phyloP scores from a whole-genome alignment of 2,329 filamentous ascomycete species.

The Aspergillus caelatus region DNA sequence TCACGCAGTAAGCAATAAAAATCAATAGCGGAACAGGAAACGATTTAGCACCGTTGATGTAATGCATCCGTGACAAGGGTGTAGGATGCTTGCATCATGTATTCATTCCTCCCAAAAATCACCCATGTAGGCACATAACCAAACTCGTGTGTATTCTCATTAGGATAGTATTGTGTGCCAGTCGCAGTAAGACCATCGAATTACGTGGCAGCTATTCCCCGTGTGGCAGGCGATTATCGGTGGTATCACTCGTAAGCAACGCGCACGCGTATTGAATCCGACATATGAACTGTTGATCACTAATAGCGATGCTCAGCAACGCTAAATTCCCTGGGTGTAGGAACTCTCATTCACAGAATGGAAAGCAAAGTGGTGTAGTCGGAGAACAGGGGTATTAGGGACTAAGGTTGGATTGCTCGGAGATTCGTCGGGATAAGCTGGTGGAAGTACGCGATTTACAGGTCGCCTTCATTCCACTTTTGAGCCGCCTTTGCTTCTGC shows the following conservation, averaged over 20 bases:
- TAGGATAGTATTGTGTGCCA: not conserved
- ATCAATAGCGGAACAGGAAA: not conserved
- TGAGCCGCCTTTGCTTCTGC: slow-evolving; percentile 14
- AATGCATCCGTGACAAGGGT: not conserved
- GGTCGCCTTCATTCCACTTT: slow-evolving; percentile 13
- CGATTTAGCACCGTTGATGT: not conserved
- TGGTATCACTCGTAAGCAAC: not conserved
- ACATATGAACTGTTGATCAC: not conserved
- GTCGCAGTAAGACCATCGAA: not conserved
- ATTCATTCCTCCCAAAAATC: not conserved
- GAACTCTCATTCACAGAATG: not conserved
- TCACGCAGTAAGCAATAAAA: not conserved
- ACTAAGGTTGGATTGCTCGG: not conserved
- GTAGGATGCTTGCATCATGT: not conserved
- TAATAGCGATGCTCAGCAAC: not conserved
- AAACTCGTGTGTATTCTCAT: not conserved
- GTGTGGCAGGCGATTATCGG: not conserved
- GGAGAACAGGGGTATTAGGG: not conserved
- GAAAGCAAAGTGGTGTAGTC: not conserved
- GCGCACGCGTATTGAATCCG: not conserved
- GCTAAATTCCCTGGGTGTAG: not conserved
- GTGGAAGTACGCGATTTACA: not conserved
- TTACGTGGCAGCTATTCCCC: not conserved
- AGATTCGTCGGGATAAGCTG: not conserved
- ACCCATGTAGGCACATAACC: not conserved